Conservation (phyloP, 2,329 filamentous ascomycete genomes). For the Ophiostoma himal-ulmi region DNA sequence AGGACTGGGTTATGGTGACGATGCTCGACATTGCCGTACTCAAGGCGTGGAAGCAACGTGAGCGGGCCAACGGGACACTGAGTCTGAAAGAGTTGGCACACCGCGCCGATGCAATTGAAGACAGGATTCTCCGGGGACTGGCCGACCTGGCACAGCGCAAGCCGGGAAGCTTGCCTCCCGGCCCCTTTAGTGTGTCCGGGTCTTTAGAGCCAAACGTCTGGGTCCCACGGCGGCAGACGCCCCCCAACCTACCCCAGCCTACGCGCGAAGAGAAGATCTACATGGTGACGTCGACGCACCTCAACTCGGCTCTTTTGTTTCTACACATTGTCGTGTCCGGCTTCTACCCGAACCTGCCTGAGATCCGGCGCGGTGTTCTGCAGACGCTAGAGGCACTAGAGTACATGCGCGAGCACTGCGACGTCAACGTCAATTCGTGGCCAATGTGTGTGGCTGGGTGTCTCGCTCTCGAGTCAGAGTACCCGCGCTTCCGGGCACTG, state of each 20-base stretch:
- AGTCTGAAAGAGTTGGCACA: conserved; percentile 15
- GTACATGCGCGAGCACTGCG: conserved; percentile 19
- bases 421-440: conserved; percentile 19
- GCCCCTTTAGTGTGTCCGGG: not conserved
- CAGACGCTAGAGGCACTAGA: conserved; percentile 16
- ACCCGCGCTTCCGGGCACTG: conserved; percentile 19
- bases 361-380: conserved; percentile 20
- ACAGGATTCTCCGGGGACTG: conserved; percentile 2
- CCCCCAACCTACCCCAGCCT: not conserved
- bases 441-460: conserved; percentile 20
- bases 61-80: conserved; percentile 19
- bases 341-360: conserved; percentile 17
- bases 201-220: not conserved
- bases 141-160: conserved; percentile 12
- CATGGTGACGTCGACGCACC: conserved; percentile 20
- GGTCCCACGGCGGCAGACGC: not conserved
- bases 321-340: conserved; percentile 19
- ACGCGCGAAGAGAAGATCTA: conserved; percentile 15
- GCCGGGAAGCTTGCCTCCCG: not conserved
- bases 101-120: conserved; percentile 18
- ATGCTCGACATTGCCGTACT: conserved; percentile 20
- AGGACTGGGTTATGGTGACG: conserved; percentile 19
- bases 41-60: conserved; percentile 20
- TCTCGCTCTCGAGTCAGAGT: conserved; percentile 20
- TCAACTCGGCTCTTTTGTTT: conserved; percentile 12